These are phyloP conservation scores for Fabrea salina DNA, from an alignment of 169 alveolate species.

Conservation along the genomic window DNA sequence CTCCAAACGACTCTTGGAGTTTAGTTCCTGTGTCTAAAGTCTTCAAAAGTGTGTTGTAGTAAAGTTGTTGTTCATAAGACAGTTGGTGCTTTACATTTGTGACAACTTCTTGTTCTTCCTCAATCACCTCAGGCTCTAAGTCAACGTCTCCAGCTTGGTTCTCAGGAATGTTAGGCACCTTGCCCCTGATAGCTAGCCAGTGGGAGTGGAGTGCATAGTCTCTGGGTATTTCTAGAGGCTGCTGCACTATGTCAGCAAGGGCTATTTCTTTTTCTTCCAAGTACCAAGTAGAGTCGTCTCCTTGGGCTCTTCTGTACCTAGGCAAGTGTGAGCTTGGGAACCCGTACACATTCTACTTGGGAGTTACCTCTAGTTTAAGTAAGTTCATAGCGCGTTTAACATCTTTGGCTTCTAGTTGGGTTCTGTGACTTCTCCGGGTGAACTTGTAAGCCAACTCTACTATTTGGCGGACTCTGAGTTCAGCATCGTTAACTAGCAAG, in stretches of 20 bases:
- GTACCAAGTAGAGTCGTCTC: conserved; percentile 11
- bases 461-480: not conserved
- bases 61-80: conserved; percentile 2
- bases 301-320: not conserved
- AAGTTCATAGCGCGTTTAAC: conserved; percentile 19
- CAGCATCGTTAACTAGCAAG: conserved; percentile 23
- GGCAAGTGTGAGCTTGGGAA: not conserved
- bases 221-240: not conserved
- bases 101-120: not conserved
- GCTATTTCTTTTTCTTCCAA: not conserved
- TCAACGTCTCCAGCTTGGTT: conserved; percentile 5
- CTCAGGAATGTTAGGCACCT: conserved; percentile 27
- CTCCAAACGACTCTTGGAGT: not conserved
- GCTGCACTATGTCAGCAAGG: not conserved
- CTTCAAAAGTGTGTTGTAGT: not conserved
- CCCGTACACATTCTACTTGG: conserved; percentile 7
- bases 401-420: not conserved
- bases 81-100: not conserved
- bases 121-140: not conserved
- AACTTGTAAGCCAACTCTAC: not conserved
- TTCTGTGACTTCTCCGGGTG: not conserved
- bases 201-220: not conserved
- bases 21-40: not conserved
- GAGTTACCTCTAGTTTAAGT: not conserved
- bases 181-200: conserved; percentile 25